phyloP scores from a whole-genome alignment of 352 stramenopile genomes.

The Pseudoperonospora humuli region DNA sequence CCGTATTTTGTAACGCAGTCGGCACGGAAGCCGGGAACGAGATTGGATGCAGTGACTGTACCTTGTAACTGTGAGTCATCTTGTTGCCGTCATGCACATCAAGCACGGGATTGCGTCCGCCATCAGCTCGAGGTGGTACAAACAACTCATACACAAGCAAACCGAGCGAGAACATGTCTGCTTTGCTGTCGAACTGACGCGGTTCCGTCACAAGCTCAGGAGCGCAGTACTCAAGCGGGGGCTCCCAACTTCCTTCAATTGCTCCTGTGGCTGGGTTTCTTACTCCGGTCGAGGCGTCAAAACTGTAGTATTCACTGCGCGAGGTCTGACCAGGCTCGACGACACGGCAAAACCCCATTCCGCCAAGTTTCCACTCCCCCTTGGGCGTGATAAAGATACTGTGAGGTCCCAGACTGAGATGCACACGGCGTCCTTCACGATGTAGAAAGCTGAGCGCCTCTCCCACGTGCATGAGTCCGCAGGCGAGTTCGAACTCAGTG shows the following conservation, averaged over 20 bases:
- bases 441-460: constrained; percentile 88
- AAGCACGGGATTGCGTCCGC: constrained; percentile 71
- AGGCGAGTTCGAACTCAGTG: constrained; percentile 83
- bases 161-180: constrained; percentile 85
- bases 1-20: constrained; percentile 80
- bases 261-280: constrained; percentile 44
- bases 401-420: constrained; percentile 77
- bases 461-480: constrained; percentile 82
- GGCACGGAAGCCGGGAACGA: constrained; percentile 68
- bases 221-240: constrained; percentile 79
- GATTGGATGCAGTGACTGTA: constrained; percentile 84
- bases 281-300: constrained; percentile 40
- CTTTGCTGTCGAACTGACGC: constrained; percentile 65
- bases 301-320: constrained; percentile 76
- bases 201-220: constrained; percentile 81
- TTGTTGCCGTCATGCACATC: constrained; percentile 83
- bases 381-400: constrained; percentile 89
- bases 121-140: constrained; percentile 63
- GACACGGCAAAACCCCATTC: constrained; percentile 84
- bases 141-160: constrained; percentile 84
- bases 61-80: constrained; percentile 85
- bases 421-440: constrained; percentile 80
- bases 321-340: constrained; percentile 78
- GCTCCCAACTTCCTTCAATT: constrained; percentile 69
- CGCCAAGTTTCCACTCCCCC: constrained; percentile 88